These are phyloP conservation scores for Coriaria nepalensis DNA, from an alignment of 306 rosid genomes.

Conservation along the genomic window DNA sequence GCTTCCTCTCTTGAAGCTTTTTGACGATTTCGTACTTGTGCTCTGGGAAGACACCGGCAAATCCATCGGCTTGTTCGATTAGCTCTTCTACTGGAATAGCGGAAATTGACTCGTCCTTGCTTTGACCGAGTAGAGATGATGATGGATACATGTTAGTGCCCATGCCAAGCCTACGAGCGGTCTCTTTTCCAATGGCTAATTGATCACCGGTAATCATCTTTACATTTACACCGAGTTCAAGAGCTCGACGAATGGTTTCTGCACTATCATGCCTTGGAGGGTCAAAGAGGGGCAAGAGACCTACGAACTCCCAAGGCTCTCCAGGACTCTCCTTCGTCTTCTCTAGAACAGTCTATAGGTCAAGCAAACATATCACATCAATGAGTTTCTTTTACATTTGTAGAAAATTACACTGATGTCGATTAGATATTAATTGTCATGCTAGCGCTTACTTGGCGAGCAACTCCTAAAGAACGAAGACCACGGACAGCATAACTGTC, in stretches of 20 bases:
- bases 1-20: slow-evolving; percentile 58
- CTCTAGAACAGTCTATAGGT: slow-evolving; percentile 60
- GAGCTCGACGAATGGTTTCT: slow-evolving; percentile 81
- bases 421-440: background rate
- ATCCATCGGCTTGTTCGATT: slow-evolving; percentile 88
- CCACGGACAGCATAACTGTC: slow-evolving; percentile 64
- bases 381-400: background rate
- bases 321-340: slow-evolving; percentile 67
- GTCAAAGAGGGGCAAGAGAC: slow-evolving; percentile 78
- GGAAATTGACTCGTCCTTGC: slow-evolving; percentile 46
- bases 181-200: slow-evolving; percentile 90
- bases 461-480: slow-evolving; percentile 63
- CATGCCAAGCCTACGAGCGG: slow-evolving; percentile 90
- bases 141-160: slow-evolving; percentile 96
- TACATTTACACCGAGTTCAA: slow-evolving; percentile 77
- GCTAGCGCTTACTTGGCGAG: slow-evolving; percentile 50
- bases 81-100: slow-evolving; percentile 72
- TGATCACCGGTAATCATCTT: slow-evolving; percentile 98
- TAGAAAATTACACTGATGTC: background rate
- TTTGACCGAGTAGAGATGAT: slow-evolving; percentile 56
- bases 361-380: too few species aligned
- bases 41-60: slow-evolving; percentile 97
- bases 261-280: slow-evolving; percentile 98
- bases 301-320: slow-evolving; percentile 65
- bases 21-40: slow-evolving; percentile 90